Evolutionary conservation across 768 basidiomycete genomes (phyloP), one percentile per base, ranked within the genome.

Genomic region (Termitomyces sp.): DNA sequence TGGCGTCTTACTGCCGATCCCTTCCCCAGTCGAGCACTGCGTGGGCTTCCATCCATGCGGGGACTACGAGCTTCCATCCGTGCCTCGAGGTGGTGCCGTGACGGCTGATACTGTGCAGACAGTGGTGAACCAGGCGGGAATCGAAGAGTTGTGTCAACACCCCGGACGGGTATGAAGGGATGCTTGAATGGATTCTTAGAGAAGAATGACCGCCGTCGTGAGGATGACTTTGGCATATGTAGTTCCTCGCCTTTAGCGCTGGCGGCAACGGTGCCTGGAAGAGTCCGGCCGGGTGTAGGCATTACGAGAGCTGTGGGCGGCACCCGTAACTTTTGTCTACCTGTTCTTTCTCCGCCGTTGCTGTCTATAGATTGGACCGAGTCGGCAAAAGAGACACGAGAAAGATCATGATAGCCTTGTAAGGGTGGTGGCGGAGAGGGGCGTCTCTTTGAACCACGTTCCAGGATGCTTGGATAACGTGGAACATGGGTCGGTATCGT

Each of bases 161-260:
- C 68, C 51, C 70, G 69, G 21, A 73, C 59, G 39, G 74, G 74
- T 35, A 76, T 69, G 65, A 76, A 73, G 10, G 74, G 74, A 61
- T 74, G 66, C 44, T 70, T 70, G 57, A 70, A 69, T 17, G 64
- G 59, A 46, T 69, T 63, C 54, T 69, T 70, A 5, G 65, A 64
- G 54, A 71, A 63, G 64, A 67, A 67, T 34, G 65, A 66, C 21
- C 65, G 63, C 28, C 69, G 66, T 32, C 67, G 66, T 21, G 70
- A 68, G 27, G 73, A 68, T 43, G 73, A 74, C 57, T 67, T 68
- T 12, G 72, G 71, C 16, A 56, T 57, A 45, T 67, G 55, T 37
- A 56, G 12, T 0, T 45, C 57, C 8, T 58, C 70, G 32, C 55
- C 63, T 59, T 63, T 63, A 25, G 65, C 55, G 23, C 67, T 63